Conservation (phyloP, 306 rosid genomes). For the Glycine soja region DNA sequence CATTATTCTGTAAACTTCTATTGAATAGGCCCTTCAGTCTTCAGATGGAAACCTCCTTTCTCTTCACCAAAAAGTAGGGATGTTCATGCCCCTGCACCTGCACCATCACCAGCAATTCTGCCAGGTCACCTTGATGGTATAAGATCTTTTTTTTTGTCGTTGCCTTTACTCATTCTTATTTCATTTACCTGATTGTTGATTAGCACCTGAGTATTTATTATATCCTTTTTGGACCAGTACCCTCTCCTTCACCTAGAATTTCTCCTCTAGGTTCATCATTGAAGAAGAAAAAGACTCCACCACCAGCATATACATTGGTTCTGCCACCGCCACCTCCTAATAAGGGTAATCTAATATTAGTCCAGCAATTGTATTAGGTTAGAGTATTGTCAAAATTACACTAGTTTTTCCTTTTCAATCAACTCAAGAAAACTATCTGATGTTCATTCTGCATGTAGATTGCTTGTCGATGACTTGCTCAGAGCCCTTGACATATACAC, state of each 20-base stretch:
- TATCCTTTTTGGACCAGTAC: constrained; percentile 59
- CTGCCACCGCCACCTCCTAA: constrained; percentile 96
- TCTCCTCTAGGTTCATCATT: constrained; percentile 70
- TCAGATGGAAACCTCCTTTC: constrained; percentile 61
- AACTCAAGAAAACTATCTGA: constrained; percentile 27
- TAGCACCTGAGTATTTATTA: neutral
- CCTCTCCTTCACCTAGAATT: constrained; percentile 64
- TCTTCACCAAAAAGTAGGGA: constrained; percentile 54
- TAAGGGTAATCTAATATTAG: constrained; percentile 61
- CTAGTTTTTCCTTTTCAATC: constrained; percentile 20
- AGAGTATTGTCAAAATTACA: constrained; percentile 22
- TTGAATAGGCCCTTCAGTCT: constrained; percentile 60
- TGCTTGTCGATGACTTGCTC: constrained; percentile 77
- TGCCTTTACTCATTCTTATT: constrained; percentile 33
- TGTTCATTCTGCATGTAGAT: constrained; percentile 61
- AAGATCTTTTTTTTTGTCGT: constrained; percentile 28
- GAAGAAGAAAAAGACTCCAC: constrained; percentile 63
- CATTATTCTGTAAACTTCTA: constrained; percentile 1
- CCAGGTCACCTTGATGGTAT: constrained; percentile 50
- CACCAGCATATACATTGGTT: constrained; percentile 66
- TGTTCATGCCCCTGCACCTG: constrained; percentile 58
- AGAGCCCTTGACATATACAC: constrained; percentile 84
- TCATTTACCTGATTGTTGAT: constrained; percentile 6
- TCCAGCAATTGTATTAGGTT: neutral
- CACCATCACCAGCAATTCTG: constrained; percentile 63